Base-by-base conservation (phyloP, 257 asterid species). In the Salvia splendens region DNA sequence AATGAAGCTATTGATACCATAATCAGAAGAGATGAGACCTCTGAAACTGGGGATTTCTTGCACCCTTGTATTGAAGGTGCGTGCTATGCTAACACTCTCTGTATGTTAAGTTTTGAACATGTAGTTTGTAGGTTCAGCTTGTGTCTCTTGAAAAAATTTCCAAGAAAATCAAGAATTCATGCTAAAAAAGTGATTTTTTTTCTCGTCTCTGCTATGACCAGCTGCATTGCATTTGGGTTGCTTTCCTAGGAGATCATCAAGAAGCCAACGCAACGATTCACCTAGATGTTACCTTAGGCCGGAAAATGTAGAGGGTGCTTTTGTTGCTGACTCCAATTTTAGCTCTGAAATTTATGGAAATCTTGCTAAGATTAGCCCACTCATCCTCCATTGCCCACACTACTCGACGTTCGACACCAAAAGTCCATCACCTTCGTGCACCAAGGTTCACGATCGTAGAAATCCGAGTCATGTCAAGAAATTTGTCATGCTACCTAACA, bases 1-100 rank as follows among this genome's bases (percentile, higher is more conserved):
- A 87, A 83, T 77, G 96, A 92, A 57, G 97, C 98, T 8, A 83
- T 92, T 74, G 72, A 86, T 78, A 84, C 84, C 14, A 89, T 92
- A 61, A 89, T 92, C 51, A 79, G 87, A 77, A 84, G 89, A 65
- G 98, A 92, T 60, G 88, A 84, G 76, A 82, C 75, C 32, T 69
- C 84, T 46, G 97, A 89, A 78, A 74, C 83, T 61, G 89, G 89
- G n/a, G 77, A 75, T 12, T 77, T 86, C 73, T 67, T 92, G 77
- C 96, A 82, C 79, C 97, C 96, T 71, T 92, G 98, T 70, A 87
- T 92, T 83, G 98, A 92, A 90, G 98, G 98, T 92, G 10, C 6
- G 30, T 24, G 30, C 30, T 0, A 24, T 24, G 10, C 38, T 33
- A 5, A 38, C 9, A 38, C 9, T 38, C 42, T 5, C 9, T 38